Base-by-base conservation (phyloP, 116 monocot genomes). In the Cymodocea nodosa region DNA sequence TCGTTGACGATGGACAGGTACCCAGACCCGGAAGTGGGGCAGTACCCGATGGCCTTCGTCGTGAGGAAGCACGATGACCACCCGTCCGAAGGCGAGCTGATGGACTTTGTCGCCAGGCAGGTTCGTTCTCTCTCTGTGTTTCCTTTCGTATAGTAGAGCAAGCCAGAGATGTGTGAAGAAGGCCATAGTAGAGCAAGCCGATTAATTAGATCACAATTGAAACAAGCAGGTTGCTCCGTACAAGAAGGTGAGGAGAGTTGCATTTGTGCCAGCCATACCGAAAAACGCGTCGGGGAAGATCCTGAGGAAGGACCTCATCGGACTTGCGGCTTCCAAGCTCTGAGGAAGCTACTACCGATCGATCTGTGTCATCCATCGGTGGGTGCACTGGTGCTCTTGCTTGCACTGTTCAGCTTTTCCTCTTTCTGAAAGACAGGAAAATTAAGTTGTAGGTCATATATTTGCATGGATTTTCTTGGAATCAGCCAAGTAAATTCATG, bases 241-340 rank as follows among this genome's bases (percentile, higher is more conserved):
- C 82, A 94, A 94, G 86, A 86, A 63, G 56, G 52, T 94, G 40
- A 65, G 94, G 58, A 68, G 77, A 59, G 94, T 94, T 19, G 86
- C 94, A 0, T 94, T 94, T 67, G 74, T 82, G 0, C 34, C 73
- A 56, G 68, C 71, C 0, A 77, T 94, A 54, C 94, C 94, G 0
- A 94, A 94, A 80, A 94, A 86, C 65, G 75, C 94, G 10, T 89
- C 89, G 0, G 94, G 94, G 15, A 94, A 94, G 56, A 89, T 89
- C 65, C 76, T 94, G 23, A 80, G 94, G 72, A 94, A 94, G 81
- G 94, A 94, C 74, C 86, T 89, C 25, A 79, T 89, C 72, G 84
- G 86, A 65, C 86, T 89, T 15, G 84, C 91, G 9, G 80, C 78
- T 65, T 65, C 49, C 25, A 65, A 51, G 15, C 25, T 51, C 23